Conservation (phyloP, 352 stramenopile species). For the Phytophthora cryptogea region DNA sequence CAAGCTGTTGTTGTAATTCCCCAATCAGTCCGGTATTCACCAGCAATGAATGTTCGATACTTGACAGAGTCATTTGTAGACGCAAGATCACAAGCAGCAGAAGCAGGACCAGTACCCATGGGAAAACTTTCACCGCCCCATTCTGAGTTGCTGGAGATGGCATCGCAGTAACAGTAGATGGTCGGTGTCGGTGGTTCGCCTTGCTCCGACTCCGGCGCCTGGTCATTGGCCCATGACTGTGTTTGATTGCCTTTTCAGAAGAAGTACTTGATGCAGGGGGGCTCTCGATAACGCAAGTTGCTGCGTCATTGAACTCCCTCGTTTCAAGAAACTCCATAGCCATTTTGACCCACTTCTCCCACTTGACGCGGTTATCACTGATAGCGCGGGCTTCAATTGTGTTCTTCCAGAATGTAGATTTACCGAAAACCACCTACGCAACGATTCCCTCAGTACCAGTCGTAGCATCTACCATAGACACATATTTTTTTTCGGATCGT, state of each 20-base stretch:
- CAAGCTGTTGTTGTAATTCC: constrained; percentile 40
- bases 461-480: too few species aligned
- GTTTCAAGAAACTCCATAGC: constrained; percentile 57
- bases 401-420: constrained; percentile 86
- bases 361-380: constrained; percentile 77
- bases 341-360: constrained; percentile 66
- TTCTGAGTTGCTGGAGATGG: constrained; percentile 14
- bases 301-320: constrained; percentile 11
- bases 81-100: constrained; percentile 63
- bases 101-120: constrained; percentile 69
- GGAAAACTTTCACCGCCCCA: constrained; percentile 53
- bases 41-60: constrained; percentile 57
- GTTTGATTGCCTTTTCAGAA: constrained; percentile 24
- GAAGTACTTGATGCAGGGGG: constrained; percentile 25
- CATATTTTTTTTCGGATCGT: background rate
- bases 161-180: constrained; percentile 13
- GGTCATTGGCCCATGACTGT: constrained; percentile 13
- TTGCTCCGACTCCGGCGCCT: constrained; percentile 30
- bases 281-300: constrained; percentile 13
- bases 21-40: constrained; percentile 44
- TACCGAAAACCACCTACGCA: constrained; percentile 69
- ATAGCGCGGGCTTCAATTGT: constrained; percentile 78
- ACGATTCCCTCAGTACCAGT: too few species aligned
- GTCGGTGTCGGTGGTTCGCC: constrained; percentile 21
- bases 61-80: constrained; percentile 62